phyloP scores from a whole-genome alignment of 768 basidiomycete species.

The Cubamyces lactineus region DNA sequence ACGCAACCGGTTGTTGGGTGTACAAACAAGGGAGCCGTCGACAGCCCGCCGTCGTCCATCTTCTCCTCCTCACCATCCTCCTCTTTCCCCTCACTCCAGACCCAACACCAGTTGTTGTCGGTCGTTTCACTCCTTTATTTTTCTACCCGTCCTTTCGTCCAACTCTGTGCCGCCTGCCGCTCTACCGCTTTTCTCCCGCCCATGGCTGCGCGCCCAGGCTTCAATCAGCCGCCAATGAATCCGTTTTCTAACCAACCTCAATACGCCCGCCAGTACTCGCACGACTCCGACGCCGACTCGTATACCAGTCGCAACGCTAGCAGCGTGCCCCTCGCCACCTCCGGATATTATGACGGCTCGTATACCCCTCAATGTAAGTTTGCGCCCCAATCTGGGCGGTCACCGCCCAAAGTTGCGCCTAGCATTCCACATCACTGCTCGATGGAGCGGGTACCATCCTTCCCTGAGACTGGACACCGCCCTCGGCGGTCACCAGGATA shows the following conservation, averaged over 20 bases:
- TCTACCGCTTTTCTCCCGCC: conserved; percentile 19
- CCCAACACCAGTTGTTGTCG: conserved; percentile 37
- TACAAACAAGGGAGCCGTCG: conserved; percentile 19
- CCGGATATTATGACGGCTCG: conserved; percentile 33
- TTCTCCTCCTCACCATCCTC: conserved; percentile 13
- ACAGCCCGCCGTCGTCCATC: not conserved
- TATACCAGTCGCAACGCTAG: conserved; percentile 36
- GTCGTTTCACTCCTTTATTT: conserved; percentile 32
- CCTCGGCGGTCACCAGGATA: conserved; percentile 2
- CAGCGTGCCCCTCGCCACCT: conserved; percentile 33
- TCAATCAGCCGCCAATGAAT: conserved; percentile 35
- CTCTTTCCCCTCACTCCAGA: conserved; percentile 20
- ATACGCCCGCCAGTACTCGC: conserved; percentile 36
- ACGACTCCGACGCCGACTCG: conserved; percentile 32
- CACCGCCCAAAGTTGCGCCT: not conserved
- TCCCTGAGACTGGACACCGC: conserved; percentile 11
- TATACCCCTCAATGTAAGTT: conserved; percentile 33
- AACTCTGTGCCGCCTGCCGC: conserved; percentile 10
- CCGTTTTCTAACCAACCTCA: conserved; percentile 35
- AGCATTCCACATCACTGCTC: conserved; percentile 16
- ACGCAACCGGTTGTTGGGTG: conserved; percentile 25
- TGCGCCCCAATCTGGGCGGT: not conserved
- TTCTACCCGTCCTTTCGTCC: conserved; percentile 15
- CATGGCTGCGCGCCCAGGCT: conserved; percentile 41
- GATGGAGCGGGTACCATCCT: not conserved